These are phyloP conservation scores for Gnaphalium uliginosum DNA, from an alignment of 129 eudicot genomes.

Conservation along the genomic window DNA sequence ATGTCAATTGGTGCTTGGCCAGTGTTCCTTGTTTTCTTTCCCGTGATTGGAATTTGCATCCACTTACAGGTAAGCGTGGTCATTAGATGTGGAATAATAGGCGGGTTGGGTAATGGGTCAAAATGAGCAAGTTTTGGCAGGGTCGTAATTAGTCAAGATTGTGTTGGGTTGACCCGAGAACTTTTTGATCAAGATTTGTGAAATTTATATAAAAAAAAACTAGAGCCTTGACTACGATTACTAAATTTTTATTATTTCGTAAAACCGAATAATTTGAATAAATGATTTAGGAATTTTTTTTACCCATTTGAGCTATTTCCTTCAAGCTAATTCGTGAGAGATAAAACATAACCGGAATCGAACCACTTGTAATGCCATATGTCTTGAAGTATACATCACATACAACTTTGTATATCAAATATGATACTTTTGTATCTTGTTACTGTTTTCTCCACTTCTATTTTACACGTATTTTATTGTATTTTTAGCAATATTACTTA, in stretches of 20 bases:
- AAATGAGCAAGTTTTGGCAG: not conserved
- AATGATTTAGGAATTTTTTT: not conserved
- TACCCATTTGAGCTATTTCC: not conserved
- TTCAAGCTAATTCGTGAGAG: not conserved
- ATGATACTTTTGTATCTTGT: not conserved
- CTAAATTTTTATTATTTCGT: too few species aligned
- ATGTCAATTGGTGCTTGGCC: constrained; percentile 95
- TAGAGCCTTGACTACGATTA: not conserved
- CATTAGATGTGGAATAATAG: not conserved
- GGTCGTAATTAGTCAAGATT: not conserved
- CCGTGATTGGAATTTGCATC: constrained; percentile 61
- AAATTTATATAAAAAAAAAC: too few species aligned
- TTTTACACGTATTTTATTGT: constrained; percentile 5
- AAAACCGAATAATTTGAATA: not conserved
- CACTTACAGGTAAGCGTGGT: constrained; percentile 58
- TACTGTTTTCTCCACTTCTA: not conserved
- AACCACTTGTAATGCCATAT: not conserved
- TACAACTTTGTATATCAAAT: not conserved
- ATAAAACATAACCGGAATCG: not conserved
- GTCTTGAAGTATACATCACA: not conserved
- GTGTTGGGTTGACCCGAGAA: not conserved
- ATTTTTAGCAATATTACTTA: constrained; percentile 70
- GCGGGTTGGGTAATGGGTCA: not conserved
- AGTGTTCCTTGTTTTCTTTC: constrained; percentile 78
- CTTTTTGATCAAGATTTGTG: not conserved